Conservation (phyloP, 345 rosid genomes). For the Bruguiera gymnorhiza region DNA sequence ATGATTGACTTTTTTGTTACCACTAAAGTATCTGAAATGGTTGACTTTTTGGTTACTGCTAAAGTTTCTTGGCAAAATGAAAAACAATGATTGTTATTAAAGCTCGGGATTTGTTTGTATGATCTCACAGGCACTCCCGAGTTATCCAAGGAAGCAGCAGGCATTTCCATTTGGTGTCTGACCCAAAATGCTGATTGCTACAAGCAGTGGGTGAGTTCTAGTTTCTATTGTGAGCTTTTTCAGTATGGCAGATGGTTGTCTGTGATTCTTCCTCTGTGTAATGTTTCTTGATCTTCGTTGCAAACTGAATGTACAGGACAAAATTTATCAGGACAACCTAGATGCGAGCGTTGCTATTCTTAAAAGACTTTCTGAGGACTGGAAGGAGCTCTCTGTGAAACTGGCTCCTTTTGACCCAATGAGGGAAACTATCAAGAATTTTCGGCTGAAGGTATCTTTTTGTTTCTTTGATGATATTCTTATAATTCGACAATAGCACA, state of each 20-base stretch:
- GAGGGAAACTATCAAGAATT: slow-evolving; percentile 47
- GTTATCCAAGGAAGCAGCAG: slow-evolving; percentile 67
- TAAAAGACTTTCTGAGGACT: slow-evolving; percentile 46
- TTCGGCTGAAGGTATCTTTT: slow-evolving; percentile 55
- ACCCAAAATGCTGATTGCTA: slow-evolving; percentile 62
- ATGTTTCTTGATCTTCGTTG: not conserved
- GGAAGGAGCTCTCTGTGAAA: slow-evolving; percentile 56
- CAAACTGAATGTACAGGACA: slow-evolving; percentile 39
- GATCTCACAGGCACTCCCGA: slow-evolving; percentile 47
- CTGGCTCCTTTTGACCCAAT: slow-evolving; percentile 42
- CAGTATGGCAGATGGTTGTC: not conserved
- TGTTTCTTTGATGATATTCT: not conserved
- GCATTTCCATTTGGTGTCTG: slow-evolving; percentile 57
- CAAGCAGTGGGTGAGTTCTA: slow-evolving; percentile 64
- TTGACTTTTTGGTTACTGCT: not conserved
- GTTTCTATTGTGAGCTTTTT: slow-evolving; percentile 13
- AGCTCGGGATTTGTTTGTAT: slow-evolving; percentile 3
- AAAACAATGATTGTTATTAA: slow-evolving; percentile 1
- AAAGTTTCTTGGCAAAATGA: not conserved
- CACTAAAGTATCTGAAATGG: not conserved
- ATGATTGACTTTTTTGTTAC: not conserved
- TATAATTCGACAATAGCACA: not conserved
- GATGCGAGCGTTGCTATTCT: slow-evolving; percentile 56
- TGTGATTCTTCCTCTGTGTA: not conserved
- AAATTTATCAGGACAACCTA: slow-evolving; percentile 54